Base-by-base conservation (phyloP, 164 flowering plant species). In the Macadamia tetraphylla region DNA sequence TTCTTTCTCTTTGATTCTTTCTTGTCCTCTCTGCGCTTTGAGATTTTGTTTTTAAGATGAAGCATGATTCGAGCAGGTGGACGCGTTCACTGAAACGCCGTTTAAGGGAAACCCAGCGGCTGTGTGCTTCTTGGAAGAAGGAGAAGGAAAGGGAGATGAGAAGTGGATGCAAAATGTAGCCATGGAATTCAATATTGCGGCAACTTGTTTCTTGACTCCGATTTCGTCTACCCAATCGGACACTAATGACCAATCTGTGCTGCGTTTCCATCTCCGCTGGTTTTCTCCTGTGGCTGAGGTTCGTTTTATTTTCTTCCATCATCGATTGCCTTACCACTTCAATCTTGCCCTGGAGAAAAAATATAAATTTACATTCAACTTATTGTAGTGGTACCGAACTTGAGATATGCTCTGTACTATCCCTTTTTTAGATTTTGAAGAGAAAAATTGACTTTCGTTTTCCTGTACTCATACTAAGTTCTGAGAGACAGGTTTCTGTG, bases 81-180 rank as follows among this genome's bases (percentile, higher is more conserved):
- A 93, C 62, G 98, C 97, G 9, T 93, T 93, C 73, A 83, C 95
- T 0, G 93, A 85, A 3, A 17, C 83, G 7, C 76, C 92, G 1
- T 90, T 93, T 76, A 85, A 84, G 79, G 98, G 95, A 31, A 93
- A 93, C 72, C 97, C 95, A 6, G 98, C 98, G 0, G 98, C 88
- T 5, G 88, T 93, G 29, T 93, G 98, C 69, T 64, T 86, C 67
- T 73, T 92, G 70, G 92, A 87, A 60, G 91, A 87, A 66, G 88
- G 5, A 35, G 40, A 35, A 35, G 40, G 3, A 35, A 5, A 84
- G 62, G 81, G 77, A 69, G 87, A 83, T 29, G 89, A 86, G 9
- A 72, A 78, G 7, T 92, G 94, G 96, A 40, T 90, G 67, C 85
- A 83, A 73, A 44, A 84, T 0, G 83, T 92, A 59, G 98, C 96